Evolutionary conservation across 139 green algal genomes (phyloP).

Genomic region (Chlorella sorokiniana): DNA sequence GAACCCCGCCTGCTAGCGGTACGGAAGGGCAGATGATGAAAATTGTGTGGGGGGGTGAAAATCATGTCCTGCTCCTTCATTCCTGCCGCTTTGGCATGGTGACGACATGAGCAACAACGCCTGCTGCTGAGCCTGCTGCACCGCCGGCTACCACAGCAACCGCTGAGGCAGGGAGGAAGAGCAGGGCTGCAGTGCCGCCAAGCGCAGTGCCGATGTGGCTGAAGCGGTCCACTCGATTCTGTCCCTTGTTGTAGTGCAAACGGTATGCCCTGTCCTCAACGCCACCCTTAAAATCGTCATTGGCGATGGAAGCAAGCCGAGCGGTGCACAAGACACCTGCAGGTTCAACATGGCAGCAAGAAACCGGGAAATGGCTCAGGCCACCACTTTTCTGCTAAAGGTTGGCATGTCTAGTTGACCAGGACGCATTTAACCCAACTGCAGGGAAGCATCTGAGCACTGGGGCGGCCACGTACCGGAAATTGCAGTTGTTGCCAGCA

Average conservation of each 20-base stretch:
- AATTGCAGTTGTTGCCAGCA: background rate
- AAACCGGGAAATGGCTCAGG: too few species aligned
- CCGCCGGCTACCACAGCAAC: constrained; percentile 9
- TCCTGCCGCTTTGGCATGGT: background rate
- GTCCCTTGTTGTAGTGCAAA: constrained; percentile 42
- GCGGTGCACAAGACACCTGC: background rate
- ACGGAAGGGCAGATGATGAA: too few species aligned
- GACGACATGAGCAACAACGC: constrained; percentile 24
- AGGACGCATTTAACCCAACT: too few species aligned
- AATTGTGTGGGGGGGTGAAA: too few species aligned
- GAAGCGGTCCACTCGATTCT: constrained; percentile 32
- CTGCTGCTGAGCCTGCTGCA: constrained; percentile 15
- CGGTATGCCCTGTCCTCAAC: constrained; percentile 36
- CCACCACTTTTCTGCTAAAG: too few species aligned
- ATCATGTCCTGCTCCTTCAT: too few species aligned
- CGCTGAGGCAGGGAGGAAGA: background rate
- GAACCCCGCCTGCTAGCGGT: too few species aligned
- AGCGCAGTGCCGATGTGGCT: background rate
- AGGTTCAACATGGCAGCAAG: background rate
- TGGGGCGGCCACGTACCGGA: background rate
- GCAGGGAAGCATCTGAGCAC: background rate
- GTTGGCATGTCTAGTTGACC: too few species aligned
- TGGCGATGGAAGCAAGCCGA: constrained; percentile 1
- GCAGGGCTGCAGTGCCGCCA: background rate
- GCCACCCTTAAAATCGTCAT: constrained; percentile 13